These are phyloP conservation scores for Phoma sp. DNA, from an alignment of 2,329 filamentous ascomycete genomes.

Conservation along the genomic window DNA sequence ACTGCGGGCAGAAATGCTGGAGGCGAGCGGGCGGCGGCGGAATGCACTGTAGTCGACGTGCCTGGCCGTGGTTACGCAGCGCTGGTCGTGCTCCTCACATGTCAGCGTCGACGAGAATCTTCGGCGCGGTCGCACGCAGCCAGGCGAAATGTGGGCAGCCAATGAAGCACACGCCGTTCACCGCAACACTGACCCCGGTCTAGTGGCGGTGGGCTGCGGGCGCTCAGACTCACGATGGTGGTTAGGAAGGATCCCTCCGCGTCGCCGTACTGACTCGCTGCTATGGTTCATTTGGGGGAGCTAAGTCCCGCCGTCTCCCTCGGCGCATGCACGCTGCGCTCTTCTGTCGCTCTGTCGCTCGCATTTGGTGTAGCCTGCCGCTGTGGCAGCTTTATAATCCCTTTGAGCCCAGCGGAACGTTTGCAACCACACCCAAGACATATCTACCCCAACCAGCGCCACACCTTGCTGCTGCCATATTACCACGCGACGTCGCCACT, in stretches of 20 bases:
- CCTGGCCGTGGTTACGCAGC: background rate
- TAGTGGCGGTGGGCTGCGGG: constrained; percentile 1
- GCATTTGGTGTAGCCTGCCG: constrained; percentile 15
- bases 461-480: constrained; percentile 12
- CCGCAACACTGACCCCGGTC: constrained; percentile 7
- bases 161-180: background rate
- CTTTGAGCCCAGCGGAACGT: constrained; percentile 23
- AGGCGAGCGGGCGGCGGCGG: background rate
- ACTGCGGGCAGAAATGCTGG: background rate
- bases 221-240: constrained; percentile 13
- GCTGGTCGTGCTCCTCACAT: constrained; percentile 4
- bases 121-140: constrained; percentile 1
- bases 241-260: constrained; percentile 10
- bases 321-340: constrained; percentile 18
- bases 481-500: constrained; percentile 31
- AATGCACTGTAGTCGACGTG: constrained; percentile 9
- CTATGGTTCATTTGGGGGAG: constrained; percentile 26
- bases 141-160: background rate
- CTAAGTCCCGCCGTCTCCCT: constrained; percentile 33
- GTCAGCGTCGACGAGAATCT: constrained; percentile 8
- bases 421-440: constrained; percentile 23
- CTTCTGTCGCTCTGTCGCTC: constrained; percentile 9
- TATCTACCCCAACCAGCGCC: constrained; percentile 11
- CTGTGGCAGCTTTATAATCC: constrained; percentile 25
- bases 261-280: constrained; percentile 22